Evolutionary conservation across 2,329 filamentous ascomycete genomes (phyloP), one percentile per base, ranked within the genome.

Genomic region (Fusarium sacchari): DNA sequence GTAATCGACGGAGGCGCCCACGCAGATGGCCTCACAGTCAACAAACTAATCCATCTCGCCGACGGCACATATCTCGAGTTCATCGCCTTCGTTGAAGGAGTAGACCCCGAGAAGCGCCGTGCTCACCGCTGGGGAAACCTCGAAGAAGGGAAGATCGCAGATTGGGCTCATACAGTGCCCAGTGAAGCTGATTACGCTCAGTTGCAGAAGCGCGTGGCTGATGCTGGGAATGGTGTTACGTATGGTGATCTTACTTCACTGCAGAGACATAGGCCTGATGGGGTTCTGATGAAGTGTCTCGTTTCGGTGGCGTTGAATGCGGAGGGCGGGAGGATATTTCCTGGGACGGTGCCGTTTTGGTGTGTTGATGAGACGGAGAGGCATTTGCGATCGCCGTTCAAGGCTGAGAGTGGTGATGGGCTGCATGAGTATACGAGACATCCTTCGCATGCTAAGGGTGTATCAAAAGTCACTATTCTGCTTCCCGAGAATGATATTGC

Each of bases 51-150:
- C 26, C 81, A 91, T 20, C 87, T 93, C 67, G 76, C 83, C 32
- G 91, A 93, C 73, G 91, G 91, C 36, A 87, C 86, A 28, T 93
- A 93, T 80, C 82, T 93, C 60, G 91, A 93, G 77, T 82, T 93
- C 57, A 91, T 92, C 67, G 87, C 89, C 43, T 93, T 92, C 78
- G 82, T 89, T 55, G 79, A 87, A 26, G 85, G 79, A 15, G 71
- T 81, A 34, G 81, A 83, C 26, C 81, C 81, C 1, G 81, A 82
- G 9, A 74, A 80, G 12, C 83, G 86, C 7, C 76, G 76, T 11
- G 80, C 81, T 3, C 90, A 93, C 76, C 88, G 87, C 76, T 93
- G 91, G 91, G 90, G 88, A 2, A 66, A 80, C 1, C 85, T 87
- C 15, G 72, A 80, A 0, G 85, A 85, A 37, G 87, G 88, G 7